Conservation (phyloP, 495 filamentous ascomycete species). For the Tetracladium setigerum region DNA sequence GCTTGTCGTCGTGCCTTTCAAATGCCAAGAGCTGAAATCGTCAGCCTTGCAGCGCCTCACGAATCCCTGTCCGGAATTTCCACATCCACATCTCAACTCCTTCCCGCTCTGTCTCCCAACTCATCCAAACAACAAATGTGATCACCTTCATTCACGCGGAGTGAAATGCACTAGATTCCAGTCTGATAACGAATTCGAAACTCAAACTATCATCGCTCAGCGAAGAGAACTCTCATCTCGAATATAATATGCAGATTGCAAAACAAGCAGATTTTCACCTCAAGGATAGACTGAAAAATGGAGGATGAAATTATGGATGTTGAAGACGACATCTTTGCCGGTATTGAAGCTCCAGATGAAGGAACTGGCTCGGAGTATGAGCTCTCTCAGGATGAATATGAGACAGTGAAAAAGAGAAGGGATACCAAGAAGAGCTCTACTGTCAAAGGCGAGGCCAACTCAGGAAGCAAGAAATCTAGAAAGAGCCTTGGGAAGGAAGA, state of each 20-base stretch:
- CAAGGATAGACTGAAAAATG: constrained; percentile 8
- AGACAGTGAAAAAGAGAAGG: no score
- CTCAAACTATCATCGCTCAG: neutral
- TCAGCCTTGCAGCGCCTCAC: no score
- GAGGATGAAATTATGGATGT: constrained; percentile 17
- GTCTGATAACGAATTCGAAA: neutral
- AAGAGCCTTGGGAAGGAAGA: no score
- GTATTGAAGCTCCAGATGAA: constrained; percentile 3
- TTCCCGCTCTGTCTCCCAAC: no score
- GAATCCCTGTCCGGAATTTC: no score
- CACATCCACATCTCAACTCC: no score
- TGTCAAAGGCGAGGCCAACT: no score
- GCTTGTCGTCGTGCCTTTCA: no score
- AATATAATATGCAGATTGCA: constrained; percentile 21
- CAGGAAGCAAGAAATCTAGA: no score
- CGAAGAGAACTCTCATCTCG: constrained; percentile 17
- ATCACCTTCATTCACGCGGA: constrained; percentile 15
- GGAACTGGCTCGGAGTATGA: constrained; percentile 21
- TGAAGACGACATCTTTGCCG: constrained; percentile 14
- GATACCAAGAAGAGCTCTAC: no score
- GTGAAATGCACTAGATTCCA: neutral
- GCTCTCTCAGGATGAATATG: constrained; percentile 6
- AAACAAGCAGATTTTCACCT: constrained; percentile 5
- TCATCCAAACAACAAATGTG: no score
- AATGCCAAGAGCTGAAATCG: no score